Conservation (phyloP, 306 rosid species). For the Quercus agrifolia region DNA sequence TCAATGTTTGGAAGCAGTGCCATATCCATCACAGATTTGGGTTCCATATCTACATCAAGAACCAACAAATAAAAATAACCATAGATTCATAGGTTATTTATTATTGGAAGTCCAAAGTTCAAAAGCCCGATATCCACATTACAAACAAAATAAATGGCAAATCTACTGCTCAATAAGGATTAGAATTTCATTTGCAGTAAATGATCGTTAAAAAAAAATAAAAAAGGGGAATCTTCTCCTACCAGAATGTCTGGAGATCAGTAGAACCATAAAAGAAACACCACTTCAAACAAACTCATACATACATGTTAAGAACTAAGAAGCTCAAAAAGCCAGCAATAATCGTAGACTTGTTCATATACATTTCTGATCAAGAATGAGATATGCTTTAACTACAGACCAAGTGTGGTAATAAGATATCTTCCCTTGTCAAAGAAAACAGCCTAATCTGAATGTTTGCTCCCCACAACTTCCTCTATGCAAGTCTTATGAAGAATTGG, state of each 20-base stretch:
- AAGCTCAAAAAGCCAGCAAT: not conserved
- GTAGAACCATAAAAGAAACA: not conserved
- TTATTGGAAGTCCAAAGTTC: not conserved
- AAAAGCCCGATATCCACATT: not conserved
- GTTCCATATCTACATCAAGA: conserved; percentile 53
- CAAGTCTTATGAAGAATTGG: not conserved
- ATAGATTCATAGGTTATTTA: conserved; percentile 6
- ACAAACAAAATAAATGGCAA: not conserved
- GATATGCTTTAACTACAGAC: not conserved
- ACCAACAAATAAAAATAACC: conserved; percentile 10
- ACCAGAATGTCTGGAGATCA: not conserved
- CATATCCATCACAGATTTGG: conserved; percentile 75
- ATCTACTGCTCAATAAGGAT: not conserved
- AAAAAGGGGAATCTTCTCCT: not conserved
- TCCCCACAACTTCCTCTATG: not conserved
- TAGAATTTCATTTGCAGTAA: not conserved
- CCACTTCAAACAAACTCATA: not conserved
- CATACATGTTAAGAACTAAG: not conserved
- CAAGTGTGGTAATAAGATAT: not conserved
- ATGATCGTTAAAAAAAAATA: not conserved
- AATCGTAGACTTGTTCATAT: too few relatives aligned
- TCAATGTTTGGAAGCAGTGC: conserved; percentile 58
- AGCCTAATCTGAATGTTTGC: not conserved
- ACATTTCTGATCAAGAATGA: not conserved
- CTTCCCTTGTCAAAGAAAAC: not conserved